These are phyloP conservation scores for Aspergillus bertholletiae DNA, from an alignment of 495 filamentous ascomycete genomes.

Conservation along the genomic window DNA sequence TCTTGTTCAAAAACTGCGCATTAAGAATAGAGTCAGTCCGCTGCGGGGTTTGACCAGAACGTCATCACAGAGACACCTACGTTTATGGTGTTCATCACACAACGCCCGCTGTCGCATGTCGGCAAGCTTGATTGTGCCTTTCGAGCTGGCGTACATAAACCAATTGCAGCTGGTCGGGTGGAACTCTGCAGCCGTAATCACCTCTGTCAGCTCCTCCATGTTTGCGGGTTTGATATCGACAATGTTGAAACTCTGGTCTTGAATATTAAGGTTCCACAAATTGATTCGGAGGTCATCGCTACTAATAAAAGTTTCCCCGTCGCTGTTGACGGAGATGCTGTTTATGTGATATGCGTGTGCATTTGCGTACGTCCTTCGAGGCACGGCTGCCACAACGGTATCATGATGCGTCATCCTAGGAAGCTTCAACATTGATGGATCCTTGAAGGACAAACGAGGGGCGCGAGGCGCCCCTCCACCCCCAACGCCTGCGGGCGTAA, in stretches of 20 bases:
- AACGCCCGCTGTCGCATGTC: conserved; percentile 96
- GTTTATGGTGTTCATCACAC: conserved; percentile 91
- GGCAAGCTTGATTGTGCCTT: conserved; percentile 97
- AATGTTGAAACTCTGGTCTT: conserved; percentile 99
- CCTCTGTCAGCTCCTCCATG: conserved; percentile 99
- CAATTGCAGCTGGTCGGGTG: conserved; percentile 97
- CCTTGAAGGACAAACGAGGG: conserved; percentile 71
- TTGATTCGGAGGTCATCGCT: conserved; percentile 98
- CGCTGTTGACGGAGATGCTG: conserved; percentile 99
- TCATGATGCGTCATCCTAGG: conserved; percentile 96
- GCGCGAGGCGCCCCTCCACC: conserved; percentile 72
- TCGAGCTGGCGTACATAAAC: conserved; percentile 99
- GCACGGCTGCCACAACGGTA: conserved; percentile 95
- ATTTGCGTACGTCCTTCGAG: conserved; percentile 93
- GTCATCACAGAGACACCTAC: conserved; percentile 51
- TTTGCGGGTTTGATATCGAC: conserved; percentile 99
- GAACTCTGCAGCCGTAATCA: conserved; percentile 97
- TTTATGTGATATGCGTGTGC: conserved; percentile 99
- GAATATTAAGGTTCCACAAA: conserved; percentile 98
- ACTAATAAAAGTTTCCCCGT: conserved; percentile 98
- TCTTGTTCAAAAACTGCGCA: conserved; percentile 92
- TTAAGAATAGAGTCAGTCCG: conserved; percentile 10
- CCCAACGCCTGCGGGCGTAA: conserved; percentile 74
- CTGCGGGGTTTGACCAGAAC: not conserved
- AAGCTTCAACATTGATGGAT: conserved; percentile 79